Evolutionary conservation across 2,329 filamentous ascomycete species (phyloP).

Genomic region (Aspergillus sp.): DNA sequence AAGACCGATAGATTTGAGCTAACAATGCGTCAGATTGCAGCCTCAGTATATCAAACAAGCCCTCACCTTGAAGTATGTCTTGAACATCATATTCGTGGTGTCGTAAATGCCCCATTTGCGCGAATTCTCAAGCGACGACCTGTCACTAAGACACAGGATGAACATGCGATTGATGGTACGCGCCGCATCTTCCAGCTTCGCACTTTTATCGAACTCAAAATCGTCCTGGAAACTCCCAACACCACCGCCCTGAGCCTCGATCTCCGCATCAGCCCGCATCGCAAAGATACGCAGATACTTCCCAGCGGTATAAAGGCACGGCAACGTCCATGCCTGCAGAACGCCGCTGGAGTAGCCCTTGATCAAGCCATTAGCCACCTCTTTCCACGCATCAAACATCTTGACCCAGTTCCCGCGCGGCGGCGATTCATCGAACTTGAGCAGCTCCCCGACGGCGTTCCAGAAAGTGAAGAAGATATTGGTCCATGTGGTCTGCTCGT

Average conservation of each 20-base stretch:
- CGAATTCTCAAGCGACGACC: constrained; percentile 77
- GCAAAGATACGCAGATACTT: constrained; percentile 83
- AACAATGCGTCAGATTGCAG: constrained; percentile 8
- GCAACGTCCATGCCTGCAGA: constrained; percentile 86
- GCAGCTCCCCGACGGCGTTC: constrained; percentile 67
- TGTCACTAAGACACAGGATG: constrained; percentile 77
- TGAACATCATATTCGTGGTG: constrained; percentile 89
- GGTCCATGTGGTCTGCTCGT: constrained; percentile 71
- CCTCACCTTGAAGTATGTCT: constrained; percentile 80
- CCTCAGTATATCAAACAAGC: background rate
- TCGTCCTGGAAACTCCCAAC: constrained; percentile 62
- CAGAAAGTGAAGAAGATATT: constrained; percentile 79
- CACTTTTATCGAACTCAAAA: constrained; percentile 67
- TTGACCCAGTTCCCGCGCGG: constrained; percentile 60
- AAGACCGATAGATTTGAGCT: constrained; percentile 76
- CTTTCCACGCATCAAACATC: constrained; percentile 83
- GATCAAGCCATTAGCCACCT: constrained; percentile 65
- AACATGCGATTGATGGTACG: constrained; percentile 88
- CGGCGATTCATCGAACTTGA: constrained; percentile 52
- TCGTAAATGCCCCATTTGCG: constrained; percentile 98
- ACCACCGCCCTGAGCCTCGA: constrained; percentile 39
- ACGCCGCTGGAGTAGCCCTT: constrained; percentile 67
- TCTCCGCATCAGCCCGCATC: constrained; percentile 75
- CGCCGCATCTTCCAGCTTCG: constrained; percentile 82
- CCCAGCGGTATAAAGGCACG: constrained; percentile 76